These are phyloP conservation scores for Boletus albobrunnescens DNA, from an alignment of 1,284 basidiomycete genomes.

Conservation along the genomic window DNA sequence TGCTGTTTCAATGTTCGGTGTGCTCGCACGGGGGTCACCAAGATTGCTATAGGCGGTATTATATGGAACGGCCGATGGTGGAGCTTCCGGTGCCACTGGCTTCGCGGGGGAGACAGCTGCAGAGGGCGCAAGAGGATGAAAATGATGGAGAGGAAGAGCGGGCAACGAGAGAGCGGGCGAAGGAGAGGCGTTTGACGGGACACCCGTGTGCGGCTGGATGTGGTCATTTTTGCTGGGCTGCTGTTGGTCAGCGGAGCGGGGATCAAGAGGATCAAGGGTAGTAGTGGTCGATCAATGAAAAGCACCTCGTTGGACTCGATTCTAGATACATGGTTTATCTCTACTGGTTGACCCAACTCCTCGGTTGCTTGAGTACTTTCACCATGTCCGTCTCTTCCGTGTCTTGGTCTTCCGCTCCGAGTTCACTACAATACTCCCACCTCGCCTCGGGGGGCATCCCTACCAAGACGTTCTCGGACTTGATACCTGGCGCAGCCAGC, in stretches of 20 bases:
- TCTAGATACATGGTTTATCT: no score
- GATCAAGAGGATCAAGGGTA: conserved; percentile 1
- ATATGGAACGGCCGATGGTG: conserved; percentile 50
- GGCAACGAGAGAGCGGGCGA: not conserved
- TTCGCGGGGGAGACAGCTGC: conserved; percentile 25
- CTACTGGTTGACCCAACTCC: conserved; percentile 58
- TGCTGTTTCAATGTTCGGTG: conserved; percentile 67
- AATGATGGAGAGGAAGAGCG: conserved; percentile 8
- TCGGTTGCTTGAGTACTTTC: conserved; percentile 64
- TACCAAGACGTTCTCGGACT: conserved; percentile 88
- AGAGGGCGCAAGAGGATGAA: conserved; percentile 22
- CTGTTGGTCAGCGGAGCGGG: conserved; percentile 15
- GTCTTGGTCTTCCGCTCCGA: conserved; percentile 57
- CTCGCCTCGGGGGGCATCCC: conserved; percentile 82
- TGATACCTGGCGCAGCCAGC: conserved; percentile 79
- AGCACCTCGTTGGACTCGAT: no score
- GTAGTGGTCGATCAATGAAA: no score
- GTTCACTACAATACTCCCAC: conserved; percentile 87
- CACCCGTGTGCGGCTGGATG: conserved; percentile 64
- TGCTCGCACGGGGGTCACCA: conserved; percentile 77
- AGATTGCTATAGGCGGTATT: conserved; percentile 64
- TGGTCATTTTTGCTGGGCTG: conserved; percentile 61
- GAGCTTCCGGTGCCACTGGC: conserved; percentile 31
- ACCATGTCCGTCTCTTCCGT: conserved; percentile 68
- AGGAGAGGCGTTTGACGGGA: conserved; percentile 33